phyloP scores from a whole-genome alignment of 225 moss, liverwort and hornwort genomes.

The Pleurozium schreberi region DNA sequence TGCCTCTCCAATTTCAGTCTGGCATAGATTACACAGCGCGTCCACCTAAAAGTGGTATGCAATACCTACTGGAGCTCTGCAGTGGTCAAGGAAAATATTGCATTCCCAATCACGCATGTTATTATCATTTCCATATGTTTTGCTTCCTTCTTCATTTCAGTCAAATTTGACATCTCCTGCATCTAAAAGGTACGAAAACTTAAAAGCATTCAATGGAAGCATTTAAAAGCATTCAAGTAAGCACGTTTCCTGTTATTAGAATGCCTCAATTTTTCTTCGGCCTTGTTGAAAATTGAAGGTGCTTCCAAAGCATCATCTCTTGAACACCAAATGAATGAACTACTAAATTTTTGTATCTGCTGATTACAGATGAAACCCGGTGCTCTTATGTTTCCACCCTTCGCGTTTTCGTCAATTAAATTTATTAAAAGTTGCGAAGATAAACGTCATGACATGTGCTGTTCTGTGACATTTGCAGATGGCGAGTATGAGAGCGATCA shows the following conservation, averaged over 20 bases:
- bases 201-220: background rate
- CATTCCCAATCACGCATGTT: background rate
- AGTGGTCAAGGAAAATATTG: background rate
- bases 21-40: constrained; percentile 39
- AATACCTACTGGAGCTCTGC: background rate
- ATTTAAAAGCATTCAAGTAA: background rate
- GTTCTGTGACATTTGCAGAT: constrained; percentile 16
- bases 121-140: background rate
- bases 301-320: background rate
- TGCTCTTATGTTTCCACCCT: background rate
- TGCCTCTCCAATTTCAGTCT: constrained; percentile 43
- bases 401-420: background rate
- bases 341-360: background rate
- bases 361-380: background rate
- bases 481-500: constrained; percentile 39
- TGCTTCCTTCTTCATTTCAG: background rate
- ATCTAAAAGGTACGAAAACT: background rate
- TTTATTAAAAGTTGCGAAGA: background rate
- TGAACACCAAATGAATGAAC: background rate
- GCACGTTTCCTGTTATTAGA: background rate
- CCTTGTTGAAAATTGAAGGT: background rate
- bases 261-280: background rate
- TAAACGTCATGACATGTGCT: background rate
- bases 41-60: constrained; percentile 43
- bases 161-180: background rate